Base-by-base conservation (phyloP, 1,284 basidiomycete genomes). In the Tilletia horrida region DNA sequence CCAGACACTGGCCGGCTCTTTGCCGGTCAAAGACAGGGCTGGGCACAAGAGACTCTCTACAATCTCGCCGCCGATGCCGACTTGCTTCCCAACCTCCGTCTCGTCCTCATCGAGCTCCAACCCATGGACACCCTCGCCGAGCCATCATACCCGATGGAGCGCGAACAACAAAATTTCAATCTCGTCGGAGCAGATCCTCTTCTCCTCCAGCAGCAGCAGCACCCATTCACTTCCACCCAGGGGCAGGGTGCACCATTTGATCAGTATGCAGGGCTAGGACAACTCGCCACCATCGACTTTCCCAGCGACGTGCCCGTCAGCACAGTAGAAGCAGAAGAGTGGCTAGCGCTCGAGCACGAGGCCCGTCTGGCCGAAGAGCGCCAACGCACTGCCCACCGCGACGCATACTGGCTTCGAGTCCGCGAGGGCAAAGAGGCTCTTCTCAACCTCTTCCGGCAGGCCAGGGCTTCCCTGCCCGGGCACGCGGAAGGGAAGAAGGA, bases 361-460 rank as follows among this genome's bases (percentile, higher is more conserved):
- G 50, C 16, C 6, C 50, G 18, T 29, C 25, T 18, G 27, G 62
- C 14, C 13, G 31, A 47, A 11, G 66, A 67, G 47, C 29, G 62
- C 8, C 35, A 43, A 16, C 66, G 66, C 6, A 64, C 66, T 9
- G 66, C 62, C 4, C 29, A 43, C 11, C 66, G 66, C 25, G 66
- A 67, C 35, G 48, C 47, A 4, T 64, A 67, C 43, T 64, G 66
- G 66, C 48, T 64, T 40, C 23, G 57, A 13, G 55, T 52, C 21
- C 11, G 62, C 9, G 31, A 44, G n/a, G 66, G 66, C 9, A 50
- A 40, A 31, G 62, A 64, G 45, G 66, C 66, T 14, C 52, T 64
- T 6, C 23, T 31, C 9, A 43, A 29, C 16, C 62, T 67, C 47
- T 63, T 64, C 44, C 21, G 47, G 13, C 27, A 62, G n/a, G 61